phyloP scores from a whole-genome alignment of 208 protist species.

The Crithidia acanthocephali region DNA sequence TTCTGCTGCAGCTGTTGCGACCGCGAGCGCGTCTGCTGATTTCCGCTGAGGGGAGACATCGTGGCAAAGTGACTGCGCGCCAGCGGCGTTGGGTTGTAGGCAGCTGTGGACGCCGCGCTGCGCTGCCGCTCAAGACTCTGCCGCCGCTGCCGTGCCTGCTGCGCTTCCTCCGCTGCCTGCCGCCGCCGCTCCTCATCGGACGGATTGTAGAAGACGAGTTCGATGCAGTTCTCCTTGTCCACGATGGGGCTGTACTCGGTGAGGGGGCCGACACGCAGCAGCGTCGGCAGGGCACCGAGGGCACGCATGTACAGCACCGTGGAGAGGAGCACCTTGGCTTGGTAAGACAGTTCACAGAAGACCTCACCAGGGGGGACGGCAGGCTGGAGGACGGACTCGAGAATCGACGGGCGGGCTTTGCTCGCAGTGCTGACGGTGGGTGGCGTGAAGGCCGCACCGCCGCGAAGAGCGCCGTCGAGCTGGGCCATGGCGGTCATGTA shows the following conservation, averaged over 20 bases:
- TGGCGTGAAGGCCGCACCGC: background rate
- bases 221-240: conserved; percentile 85
- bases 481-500: conserved; percentile 27
- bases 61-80: conserved; percentile 2
- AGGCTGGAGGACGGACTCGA: conserved; percentile 34
- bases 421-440: background rate
- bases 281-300: conserved; percentile 79
- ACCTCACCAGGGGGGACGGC: conserved; percentile 34
- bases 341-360: conserved; percentile 63
- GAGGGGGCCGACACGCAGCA: conserved; percentile 72
- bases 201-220: conserved; percentile 79
- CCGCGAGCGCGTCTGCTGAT: background rate
- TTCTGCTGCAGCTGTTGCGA: background rate
- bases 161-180: conserved; percentile 27
- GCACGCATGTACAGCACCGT: conserved; percentile 77
- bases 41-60: background rate
- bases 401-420: background rate
- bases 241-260: conserved; percentile 60
- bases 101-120: background rate
- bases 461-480: conserved; percentile 8
- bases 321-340: conserved; percentile 73
- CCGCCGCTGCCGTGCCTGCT: conserved; percentile 20
- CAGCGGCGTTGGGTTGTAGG: background rate
- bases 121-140: background rate
- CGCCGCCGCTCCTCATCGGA: conserved; percentile 11